Conservation (phyloP, 306 rosid genomes). For the Vigna nakashimae region DNA sequence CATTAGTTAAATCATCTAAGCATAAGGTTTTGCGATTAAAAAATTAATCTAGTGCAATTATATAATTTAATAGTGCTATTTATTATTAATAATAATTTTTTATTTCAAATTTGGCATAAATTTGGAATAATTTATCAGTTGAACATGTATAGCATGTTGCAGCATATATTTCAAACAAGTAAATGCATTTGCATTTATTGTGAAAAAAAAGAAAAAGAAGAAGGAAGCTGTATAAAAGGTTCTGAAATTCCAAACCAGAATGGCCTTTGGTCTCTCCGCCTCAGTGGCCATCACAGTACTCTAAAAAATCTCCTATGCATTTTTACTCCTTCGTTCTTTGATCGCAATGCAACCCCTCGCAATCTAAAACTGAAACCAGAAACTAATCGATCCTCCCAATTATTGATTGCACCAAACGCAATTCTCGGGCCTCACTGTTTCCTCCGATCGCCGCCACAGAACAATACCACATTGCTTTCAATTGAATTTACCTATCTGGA, state of each 20-base stretch:
- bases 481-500: conserved; percentile 6
- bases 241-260: conserved; percentile 1
- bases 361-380: not conserved
- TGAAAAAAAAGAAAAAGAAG: not conserved
- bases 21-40: too few relatives aligned
- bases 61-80: too few relatives aligned
- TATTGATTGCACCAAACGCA: not conserved
- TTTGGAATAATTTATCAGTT: too few relatives aligned
- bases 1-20: too few relatives aligned
- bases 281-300: not conserved
- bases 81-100: too few relatives aligned
- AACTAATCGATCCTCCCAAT: not conserved
- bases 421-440: not conserved
- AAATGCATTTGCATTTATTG: not conserved
- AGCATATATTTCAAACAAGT: too few relatives aligned
- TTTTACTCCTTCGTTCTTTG: not conserved
- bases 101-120: too few relatives aligned
- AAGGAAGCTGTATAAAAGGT: not conserved
- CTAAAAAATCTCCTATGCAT: not conserved
- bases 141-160: too few relatives aligned
- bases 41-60: too few relatives aligned
- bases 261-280: conserved; percentile 24
- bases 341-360: not conserved
- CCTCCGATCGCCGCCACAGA: not conserved
- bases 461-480: not conserved